Conservation (phyloP, 2,329 filamentous ascomycete species). For the Cordyceps tenuipes region DNA sequence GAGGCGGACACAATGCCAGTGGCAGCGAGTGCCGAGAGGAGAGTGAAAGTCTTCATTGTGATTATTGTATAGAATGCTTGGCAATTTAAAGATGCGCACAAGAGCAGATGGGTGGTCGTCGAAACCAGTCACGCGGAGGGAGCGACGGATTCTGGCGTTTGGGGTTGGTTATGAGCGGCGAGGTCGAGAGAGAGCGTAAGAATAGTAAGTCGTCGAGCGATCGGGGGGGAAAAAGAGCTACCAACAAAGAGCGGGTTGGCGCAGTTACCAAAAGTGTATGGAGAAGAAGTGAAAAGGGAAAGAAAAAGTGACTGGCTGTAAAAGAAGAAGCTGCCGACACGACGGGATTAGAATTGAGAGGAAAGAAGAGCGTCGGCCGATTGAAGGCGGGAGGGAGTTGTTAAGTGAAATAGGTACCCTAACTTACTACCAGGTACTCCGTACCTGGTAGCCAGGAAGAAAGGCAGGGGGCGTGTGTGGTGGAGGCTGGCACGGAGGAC, state of each 20-base stretch:
- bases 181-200: constrained; percentile 15
- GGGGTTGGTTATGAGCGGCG: constrained; percentile 11
- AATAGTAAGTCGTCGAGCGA: constrained; percentile 12
- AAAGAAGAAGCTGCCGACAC: constrained; percentile 13
- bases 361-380: constrained; percentile 12
- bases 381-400: constrained; percentile 11
- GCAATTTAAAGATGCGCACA: background rate
- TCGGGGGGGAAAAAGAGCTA: constrained; percentile 16
- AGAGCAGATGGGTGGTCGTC: background rate
- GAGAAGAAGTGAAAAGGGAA: constrained; percentile 12
- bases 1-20: constrained; percentile 35
- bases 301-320: constrained; percentile 17
- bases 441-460: background rate
- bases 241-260: constrained; percentile 32
- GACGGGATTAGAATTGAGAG: constrained; percentile 11
- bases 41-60: constrained; percentile 41
- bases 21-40: constrained; percentile 42
- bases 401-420: constrained; percentile 8
- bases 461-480: background rate
- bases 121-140: constrained; percentile 12
- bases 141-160: constrained; percentile 1
- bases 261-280: constrained; percentile 10
- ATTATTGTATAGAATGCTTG: constrained; percentile 12
- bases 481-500: background rate
- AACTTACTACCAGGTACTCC: too few relatives aligned